These are phyloP conservation scores for Thalassiosira mediterranea DNA, from an alignment of 352 stramenopile genomes.

Conservation along the genomic window DNA sequence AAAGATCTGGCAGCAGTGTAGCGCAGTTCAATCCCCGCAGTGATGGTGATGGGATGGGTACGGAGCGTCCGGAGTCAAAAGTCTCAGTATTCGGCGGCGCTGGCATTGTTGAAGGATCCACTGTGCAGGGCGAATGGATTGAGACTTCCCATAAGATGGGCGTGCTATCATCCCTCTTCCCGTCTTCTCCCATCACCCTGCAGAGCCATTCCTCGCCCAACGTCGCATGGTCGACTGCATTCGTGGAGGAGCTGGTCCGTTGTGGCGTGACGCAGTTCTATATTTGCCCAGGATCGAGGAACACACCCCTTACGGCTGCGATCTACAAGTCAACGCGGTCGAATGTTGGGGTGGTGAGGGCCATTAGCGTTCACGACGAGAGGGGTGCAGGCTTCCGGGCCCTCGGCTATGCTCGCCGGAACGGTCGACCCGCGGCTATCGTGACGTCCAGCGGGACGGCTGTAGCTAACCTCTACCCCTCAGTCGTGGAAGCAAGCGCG, in stretches of 20 bases:
- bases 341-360: conserved; percentile 68
- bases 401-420: conserved; percentile 68
- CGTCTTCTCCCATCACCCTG: conserved; percentile 74
- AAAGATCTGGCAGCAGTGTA: background rate
- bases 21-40: background rate
- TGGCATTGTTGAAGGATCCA: conserved; percentile 81
- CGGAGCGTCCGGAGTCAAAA: conserved; percentile 40
- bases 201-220: conserved; percentile 69
- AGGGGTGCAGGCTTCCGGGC: conserved; percentile 77
- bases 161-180: conserved; percentile 76
- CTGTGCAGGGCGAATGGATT: conserved; percentile 77
- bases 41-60: too few relatives aligned
- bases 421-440: conserved; percentile 67
- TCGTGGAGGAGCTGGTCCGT: conserved; percentile 81
- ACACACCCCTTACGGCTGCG: conserved; percentile 75
- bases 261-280: conserved; percentile 80
- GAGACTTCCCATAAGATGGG: conserved; percentile 79
- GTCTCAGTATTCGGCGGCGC: conserved; percentile 75
- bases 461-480: conserved; percentile 80
- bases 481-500: conserved; percentile 71
- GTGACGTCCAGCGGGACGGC: conserved; percentile 82
- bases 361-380: conserved; percentile 80
- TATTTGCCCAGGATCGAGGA: conserved; percentile 79
- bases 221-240: conserved; percentile 75
- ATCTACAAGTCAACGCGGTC: conserved; percentile 61